Percentiles rank a stretch among this genome's conserved stretches.
These are phyloP conservation scores for Saccharomycopsis guyanensis DNA, from an alignment of 805 yeast genomes.

Conservation along the genomic window DNA sequence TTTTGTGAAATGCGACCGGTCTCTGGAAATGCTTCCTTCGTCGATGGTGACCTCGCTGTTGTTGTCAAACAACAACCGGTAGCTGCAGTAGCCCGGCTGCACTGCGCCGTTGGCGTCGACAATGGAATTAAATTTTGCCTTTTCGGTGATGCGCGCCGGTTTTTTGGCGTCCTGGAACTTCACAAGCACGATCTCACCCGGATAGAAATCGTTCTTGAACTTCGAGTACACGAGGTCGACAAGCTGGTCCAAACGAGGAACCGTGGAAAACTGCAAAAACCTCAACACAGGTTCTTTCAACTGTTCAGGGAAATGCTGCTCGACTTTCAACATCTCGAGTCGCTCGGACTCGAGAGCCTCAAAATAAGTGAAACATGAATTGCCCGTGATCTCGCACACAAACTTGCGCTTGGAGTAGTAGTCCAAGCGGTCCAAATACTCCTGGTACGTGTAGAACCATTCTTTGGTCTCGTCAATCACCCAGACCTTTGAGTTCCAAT, in stretches of 20 bases:
- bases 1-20: constrained; percentile 81
- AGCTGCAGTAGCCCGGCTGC: constrained; percentile 54
- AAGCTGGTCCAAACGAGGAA: constrained; percentile 73
- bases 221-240: constrained; percentile 79
- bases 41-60: constrained; percentile 61
- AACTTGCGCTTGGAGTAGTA: constrained; percentile 71
- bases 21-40: constrained; percentile 67
- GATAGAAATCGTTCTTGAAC: constrained; percentile 79
- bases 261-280: constrained; percentile 71
- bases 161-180: constrained; percentile 25
- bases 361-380: constrained; percentile 82
- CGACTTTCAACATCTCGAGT: constrained; percentile 55
- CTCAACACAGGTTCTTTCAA: constrained; percentile 87
- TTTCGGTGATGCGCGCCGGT: constrained; percentile 19
- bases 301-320: constrained; percentile 80
- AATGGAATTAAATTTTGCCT: constrained; percentile 36
- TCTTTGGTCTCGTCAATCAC: constrained; percentile 78
- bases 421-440: constrained; percentile 63
- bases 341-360: constrained; percentile 80
- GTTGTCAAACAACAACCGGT: constrained; percentile 57
- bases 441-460: constrained; percentile 75
- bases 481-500: constrained; percentile 63
- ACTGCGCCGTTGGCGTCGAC: constrained; percentile 30
- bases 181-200: constrained; percentile 78
- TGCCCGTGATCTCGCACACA: constrained; percentile 94